These are phyloP conservation scores for Emiliania huxleyi DNA, from an alignment of 78 protist species.

Conservation along the genomic window DNA sequence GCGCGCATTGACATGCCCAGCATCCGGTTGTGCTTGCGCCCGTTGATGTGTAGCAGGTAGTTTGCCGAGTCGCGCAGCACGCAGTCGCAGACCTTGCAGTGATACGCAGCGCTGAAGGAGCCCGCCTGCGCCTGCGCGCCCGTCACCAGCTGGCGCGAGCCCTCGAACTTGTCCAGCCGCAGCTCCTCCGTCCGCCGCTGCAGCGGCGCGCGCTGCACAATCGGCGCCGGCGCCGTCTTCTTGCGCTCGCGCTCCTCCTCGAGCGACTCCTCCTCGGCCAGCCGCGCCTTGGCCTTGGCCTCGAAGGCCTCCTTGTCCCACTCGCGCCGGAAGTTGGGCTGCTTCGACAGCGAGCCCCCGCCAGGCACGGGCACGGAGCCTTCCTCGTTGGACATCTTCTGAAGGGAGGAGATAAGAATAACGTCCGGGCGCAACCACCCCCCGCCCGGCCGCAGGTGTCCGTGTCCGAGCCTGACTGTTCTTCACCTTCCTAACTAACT, in stretches of 20 bases:
- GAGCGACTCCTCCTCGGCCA: not conserved
- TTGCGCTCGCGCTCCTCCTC: slow-evolving; percentile 5
- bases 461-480: too few relatives aligned
- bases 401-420: too few relatives aligned
- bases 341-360: not conserved
- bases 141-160: not conserved
- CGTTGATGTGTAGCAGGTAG: slow-evolving; percentile 1
- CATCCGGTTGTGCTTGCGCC: not conserved
- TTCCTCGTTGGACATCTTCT: too few relatives aligned
- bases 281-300: not conserved
- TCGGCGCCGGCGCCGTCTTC: not conserved
- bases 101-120: not conserved
- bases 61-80: slow-evolving; percentile 13
- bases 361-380: not conserved
- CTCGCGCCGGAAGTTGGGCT: slow-evolving; percentile 10
- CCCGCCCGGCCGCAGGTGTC: too few relatives aligned
- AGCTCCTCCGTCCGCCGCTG: slow-evolving; percentile 7
- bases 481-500: too few relatives aligned
- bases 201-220: slow-evolving; percentile 22
- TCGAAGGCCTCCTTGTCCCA: slow-evolving; percentile 20
- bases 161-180: not conserved
- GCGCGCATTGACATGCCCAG: slow-evolving; percentile 12
- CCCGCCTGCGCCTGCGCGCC: not conserved
- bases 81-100: slow-evolving; percentile 25
- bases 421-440: too few relatives aligned